Percentiles rank a stretch among this genome's conserved stretches.
These are phyloP conservation scores for Citrus hindsii DNA, from an alignment of 345 rosid genomes.

Conservation along the genomic window DNA sequence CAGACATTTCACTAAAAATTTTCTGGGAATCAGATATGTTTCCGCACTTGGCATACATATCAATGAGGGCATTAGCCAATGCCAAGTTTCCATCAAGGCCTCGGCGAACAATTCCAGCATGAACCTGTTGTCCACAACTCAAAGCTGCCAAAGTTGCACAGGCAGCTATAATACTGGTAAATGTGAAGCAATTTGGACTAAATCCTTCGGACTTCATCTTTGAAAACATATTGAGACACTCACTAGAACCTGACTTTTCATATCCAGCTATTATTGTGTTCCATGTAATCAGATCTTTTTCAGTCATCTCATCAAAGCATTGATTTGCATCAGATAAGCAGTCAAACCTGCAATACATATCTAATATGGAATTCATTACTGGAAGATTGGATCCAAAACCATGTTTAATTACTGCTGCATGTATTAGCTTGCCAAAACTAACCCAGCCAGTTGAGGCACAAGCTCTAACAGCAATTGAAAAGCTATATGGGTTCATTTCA, in stretches of 20 bases:
- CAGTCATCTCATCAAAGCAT: conserved; percentile 64
- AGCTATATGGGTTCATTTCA: conserved; percentile 57
- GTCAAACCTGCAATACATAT: conserved; percentile 85
- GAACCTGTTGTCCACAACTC: conserved; percentile 79
- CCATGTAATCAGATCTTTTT: conserved; percentile 77
- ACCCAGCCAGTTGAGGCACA: conserved; percentile 60
- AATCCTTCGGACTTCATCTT: conserved; percentile 60
- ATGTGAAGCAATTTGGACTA: conserved; percentile 73
- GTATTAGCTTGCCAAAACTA: conserved; percentile 65
- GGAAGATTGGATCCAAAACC: conserved; percentile 71
- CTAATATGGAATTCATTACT: conserved; percentile 78
- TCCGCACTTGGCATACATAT: conserved; percentile 95
- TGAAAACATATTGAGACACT: conserved; percentile 56
- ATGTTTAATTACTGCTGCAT: conserved; percentile 46
- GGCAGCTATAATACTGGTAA: conserved; percentile 69
- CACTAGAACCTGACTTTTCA: conserved; percentile 51
- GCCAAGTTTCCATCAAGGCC: conserved; percentile 54
- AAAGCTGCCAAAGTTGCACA: conserved; percentile 67
- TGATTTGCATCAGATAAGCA: conserved; percentile 55
- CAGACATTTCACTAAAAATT: conserved; percentile 46
- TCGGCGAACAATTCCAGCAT: conserved; percentile 56
- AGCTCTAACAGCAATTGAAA: conserved; percentile 84
- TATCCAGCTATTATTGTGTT: conserved; percentile 79
- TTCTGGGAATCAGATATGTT: conserved; percentile 48
- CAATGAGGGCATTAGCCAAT: conserved; percentile 70